Percentiles rank a stretch among this genome's conserved stretches.
Evolutionary conservation across 2,329 filamentous ascomycete species (phyloP).

Genomic region (Aspergillus jensenii): DNA sequence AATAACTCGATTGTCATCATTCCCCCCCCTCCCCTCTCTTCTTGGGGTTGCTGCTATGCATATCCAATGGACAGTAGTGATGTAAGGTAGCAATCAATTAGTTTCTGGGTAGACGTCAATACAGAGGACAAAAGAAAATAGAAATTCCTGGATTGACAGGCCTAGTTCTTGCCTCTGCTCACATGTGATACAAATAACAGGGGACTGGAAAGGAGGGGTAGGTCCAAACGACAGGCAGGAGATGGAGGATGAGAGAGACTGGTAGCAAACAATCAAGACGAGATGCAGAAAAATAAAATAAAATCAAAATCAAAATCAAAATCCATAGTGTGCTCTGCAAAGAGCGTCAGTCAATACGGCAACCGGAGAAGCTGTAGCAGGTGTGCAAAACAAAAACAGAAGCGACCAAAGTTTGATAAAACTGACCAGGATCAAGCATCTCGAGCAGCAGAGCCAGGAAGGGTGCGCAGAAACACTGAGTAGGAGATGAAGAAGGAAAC

Average conservation of each 20-base stretch:
- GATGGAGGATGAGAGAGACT: background rate
- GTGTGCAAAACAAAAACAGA: background rate
- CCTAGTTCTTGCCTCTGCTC: background rate
- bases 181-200: background rate
- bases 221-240: background rate
- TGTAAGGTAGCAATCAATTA: constrained; percentile 21
- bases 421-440: constrained; percentile 16
- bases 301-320: background rate
- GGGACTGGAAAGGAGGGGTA: background rate
- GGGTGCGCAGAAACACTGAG: background rate
- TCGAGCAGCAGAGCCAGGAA: background rate
- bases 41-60: constrained; percentile 20
- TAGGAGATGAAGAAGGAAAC: background rate
- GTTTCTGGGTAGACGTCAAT: constrained; percentile 11
- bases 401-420: constrained; percentile 5
- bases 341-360: background rate
- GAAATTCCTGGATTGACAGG: constrained; percentile 22
- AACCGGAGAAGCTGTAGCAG: constrained; percentile 6
- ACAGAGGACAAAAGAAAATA: constrained; percentile 24
- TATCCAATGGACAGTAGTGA: constrained; percentile 25
- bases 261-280: constrained; percentile 1
- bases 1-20: background rate
- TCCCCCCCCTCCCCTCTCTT: background rate
- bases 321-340: constrained; percentile 3
- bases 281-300: background rate